Base-by-base conservation (phyloP, 108 stramenopile species). In the Cyclostephanos invisitatus region DNA sequence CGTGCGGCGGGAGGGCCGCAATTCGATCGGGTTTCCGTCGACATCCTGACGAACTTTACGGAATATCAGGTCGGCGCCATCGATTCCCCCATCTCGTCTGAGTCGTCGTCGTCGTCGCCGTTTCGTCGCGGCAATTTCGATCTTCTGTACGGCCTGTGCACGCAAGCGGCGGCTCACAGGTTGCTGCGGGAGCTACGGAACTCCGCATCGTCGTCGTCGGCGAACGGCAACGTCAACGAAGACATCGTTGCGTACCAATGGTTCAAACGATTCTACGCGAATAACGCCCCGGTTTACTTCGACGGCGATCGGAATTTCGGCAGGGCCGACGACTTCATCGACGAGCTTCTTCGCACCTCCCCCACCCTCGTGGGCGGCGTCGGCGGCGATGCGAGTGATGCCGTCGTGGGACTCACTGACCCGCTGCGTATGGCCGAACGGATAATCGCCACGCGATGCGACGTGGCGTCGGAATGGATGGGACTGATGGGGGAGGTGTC, bases 101-200 rank as follows among this genome's bases (percentile, higher is more conserved):
- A n/a, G 44, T 46, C 14, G 40, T 7, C 40, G 40, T 40, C 40
- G 44, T 81, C 90, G 12, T 88, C 87, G 14, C 88, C 89, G 17
- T 84, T 89, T 18, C 83, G 93, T 22, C 66, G 78, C 40, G 85
- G 87, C 3, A 95, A 90, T 63, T 92, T 95, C 63, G 93, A 95
- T 54, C 66, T 95, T 18, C 64, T 95, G 6, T 66, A 82, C 44
- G 71, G 83, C 12, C 67, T 95, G 8, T 78, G 83, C 14, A 95
- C 91, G 8, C 93, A 92, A 49, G 91, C 89, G 68, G 67, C 83
- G 12, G 73, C 89, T n/a, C 93, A 95, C 51, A 77, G 87, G 15
- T 71, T 94, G 22, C 62, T 94, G 12, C 73, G 83, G 5, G 56
- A 82, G 20, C 60, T 81, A 5, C 51, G 61, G 53, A 54, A 73